A percentile compares a stretch with the other conserved stretches of the same genome.
These are phyloP conservation scores for Sclerotinia spermophila DNA, from an alignment of 2,329 filamentous ascomycete species.

Conservation along the genomic window DNA sequence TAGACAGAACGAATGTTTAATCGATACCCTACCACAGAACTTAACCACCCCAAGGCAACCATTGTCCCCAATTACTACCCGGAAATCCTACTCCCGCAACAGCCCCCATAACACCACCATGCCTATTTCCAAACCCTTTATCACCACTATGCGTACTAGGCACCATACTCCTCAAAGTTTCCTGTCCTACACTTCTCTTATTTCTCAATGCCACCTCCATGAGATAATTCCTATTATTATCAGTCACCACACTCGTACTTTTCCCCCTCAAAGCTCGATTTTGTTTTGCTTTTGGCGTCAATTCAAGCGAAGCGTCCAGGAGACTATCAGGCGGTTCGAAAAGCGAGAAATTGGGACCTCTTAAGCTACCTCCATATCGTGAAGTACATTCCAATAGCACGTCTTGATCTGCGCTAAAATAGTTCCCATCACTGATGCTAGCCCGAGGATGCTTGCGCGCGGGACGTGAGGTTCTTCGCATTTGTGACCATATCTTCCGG, in stretches of 20 bases:
- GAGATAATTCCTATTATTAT: constrained; percentile 22
- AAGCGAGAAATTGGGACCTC: neutral
- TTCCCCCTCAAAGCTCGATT: neutral
- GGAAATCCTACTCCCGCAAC: constrained; percentile 11
- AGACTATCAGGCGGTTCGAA: constrained; percentile 20
- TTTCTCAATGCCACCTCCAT: constrained; percentile 27
- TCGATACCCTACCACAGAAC: neutral
- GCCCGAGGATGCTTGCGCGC: constrained; percentile 22
- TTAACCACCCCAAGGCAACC: constrained; percentile 9
- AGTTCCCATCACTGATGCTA: constrained; percentile 29
- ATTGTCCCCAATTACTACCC: constrained; percentile 15
- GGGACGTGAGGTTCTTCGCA: constrained; percentile 32
- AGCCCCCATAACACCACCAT: constrained; percentile 1
- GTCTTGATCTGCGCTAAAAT: constrained; percentile 21
- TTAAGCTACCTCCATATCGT: neutral
- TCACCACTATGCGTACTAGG: constrained; percentile 26
- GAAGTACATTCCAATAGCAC: neutral
- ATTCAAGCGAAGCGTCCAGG: constrained; percentile 21
- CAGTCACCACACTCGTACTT: neutral
- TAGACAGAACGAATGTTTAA: neutral
- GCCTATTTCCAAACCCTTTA: neutral
- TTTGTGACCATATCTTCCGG: constrained; percentile 36
- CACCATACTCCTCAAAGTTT: constrained; percentile 28
- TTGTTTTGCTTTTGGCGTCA: neutral
- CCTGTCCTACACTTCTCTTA: constrained; percentile 28